phyloP scores from a whole-genome alignment of 2,329 filamentous ascomycete species.

The Pseudogymnoascus sp. region DNA sequence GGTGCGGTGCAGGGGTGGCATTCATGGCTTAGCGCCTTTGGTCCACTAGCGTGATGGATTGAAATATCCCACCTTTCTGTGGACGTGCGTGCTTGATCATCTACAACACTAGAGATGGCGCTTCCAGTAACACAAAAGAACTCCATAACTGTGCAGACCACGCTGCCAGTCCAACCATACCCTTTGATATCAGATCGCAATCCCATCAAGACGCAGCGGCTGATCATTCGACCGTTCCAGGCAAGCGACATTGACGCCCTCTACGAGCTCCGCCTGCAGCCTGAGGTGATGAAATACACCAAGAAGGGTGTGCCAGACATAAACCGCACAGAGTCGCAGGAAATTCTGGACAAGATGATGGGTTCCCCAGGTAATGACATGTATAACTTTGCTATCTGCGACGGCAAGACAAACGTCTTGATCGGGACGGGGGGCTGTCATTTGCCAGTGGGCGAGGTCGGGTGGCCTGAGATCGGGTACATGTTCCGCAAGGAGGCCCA shows the following conservation, averaged over 20 bases:
- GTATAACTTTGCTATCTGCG: constrained; percentile 52
- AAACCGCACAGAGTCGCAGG: constrained; percentile 39
- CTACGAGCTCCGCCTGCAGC: constrained; percentile 48
- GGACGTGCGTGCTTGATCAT: not conserved
- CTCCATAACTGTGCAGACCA: constrained; percentile 42
- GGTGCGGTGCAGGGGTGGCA: too few species aligned
- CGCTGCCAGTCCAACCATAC: constrained; percentile 34
- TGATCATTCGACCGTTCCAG: constrained; percentile 47
- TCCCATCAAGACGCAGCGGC: constrained; percentile 44
- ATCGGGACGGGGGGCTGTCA: constrained; percentile 46
- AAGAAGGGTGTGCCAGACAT: constrained; percentile 37
- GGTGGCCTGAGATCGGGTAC: constrained; percentile 56
- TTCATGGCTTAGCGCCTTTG: too few species aligned
- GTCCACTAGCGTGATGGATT: not conserved
- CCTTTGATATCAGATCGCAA: constrained; percentile 36
- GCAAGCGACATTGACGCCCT: constrained; percentile 46
- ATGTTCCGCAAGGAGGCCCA: constrained; percentile 48
- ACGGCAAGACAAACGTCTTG: constrained; percentile 42
- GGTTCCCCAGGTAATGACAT: not conserved
- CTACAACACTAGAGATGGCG: not conserved
- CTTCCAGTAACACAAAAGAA: constrained; percentile 16
- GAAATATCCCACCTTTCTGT: not conserved
- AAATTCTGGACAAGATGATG: constrained; percentile 41
- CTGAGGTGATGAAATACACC: constrained; percentile 59
- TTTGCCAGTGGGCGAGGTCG: constrained; percentile 32